Evolutionary conservation across 1,284 basidiomycete species (phyloP).

Genomic region (Meripilus lineatus): DNA sequence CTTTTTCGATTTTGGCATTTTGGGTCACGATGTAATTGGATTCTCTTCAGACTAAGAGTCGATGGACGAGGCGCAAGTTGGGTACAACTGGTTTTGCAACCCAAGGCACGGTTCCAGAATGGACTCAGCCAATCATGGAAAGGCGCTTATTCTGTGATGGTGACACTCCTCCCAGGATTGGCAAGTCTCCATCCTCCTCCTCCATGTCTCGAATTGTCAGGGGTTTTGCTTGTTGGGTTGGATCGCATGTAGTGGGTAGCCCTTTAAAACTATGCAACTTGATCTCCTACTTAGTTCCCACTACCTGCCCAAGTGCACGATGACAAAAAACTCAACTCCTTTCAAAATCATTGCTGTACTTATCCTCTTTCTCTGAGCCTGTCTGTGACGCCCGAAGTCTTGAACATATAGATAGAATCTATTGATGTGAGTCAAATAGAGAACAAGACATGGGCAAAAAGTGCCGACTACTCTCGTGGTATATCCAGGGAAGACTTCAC

Average conservation of each 20-base stretch:
- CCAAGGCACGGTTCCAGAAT: background rate
- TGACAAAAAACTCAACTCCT: too few species aligned
- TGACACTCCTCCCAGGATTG: background rate
- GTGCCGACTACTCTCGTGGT: too few species aligned
- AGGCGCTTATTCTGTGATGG: background rate
- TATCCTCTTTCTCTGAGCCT: too few species aligned
- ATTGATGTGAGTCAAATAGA: background rate
- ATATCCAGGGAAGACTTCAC: slow-evolving; percentile 32
- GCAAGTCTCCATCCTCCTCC: background rate
- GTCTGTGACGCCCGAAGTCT: too few species aligned
- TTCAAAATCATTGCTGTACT: too few species aligned
- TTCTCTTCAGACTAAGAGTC: background rate
- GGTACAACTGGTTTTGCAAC: background rate
- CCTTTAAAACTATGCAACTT: too few species aligned
- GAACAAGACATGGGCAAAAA: background rate
- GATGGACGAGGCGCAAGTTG: too few species aligned
- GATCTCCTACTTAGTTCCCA: too few species aligned
- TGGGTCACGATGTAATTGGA: background rate
- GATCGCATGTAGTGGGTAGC: too few species aligned
- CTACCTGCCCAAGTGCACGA: too few species aligned
- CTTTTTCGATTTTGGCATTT: slow-evolving; percentile 24
- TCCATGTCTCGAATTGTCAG: too few species aligned
- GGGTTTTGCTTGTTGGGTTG: too few species aligned
- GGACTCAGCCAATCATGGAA: background rate
- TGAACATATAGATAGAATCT: background rate